A percentile compares a stretch with the other conserved stretches of the same genome.
Conservation (phyloP, 441 rosid genomes). For the Mallotus repandus region DNA sequence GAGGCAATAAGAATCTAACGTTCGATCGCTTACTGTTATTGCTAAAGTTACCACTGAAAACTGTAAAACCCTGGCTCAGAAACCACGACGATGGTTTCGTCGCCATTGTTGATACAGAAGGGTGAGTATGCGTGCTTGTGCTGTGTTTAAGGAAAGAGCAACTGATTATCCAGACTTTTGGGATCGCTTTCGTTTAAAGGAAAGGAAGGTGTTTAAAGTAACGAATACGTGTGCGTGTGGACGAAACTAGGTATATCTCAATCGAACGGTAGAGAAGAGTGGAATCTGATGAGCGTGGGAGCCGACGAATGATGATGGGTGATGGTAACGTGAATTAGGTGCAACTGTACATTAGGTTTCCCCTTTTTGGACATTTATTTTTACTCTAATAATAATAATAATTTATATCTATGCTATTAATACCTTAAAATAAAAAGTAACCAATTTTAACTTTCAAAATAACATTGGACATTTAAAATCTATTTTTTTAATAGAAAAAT, state of each 20-base stretch:
- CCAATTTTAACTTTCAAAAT: too few relatives aligned
- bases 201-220: not conserved
- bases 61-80: constrained; percentile 38
- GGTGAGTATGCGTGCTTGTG: not conserved
- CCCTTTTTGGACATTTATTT: not conserved
- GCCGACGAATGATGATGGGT: not conserved
- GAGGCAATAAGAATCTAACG: constrained; percentile 38
- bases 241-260: constrained; percentile 17
- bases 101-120: constrained; percentile 35
- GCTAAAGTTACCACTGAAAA: constrained; percentile 23
- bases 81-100: constrained; percentile 57
- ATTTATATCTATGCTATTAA: too few relatives aligned
- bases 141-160: not conserved
- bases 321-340: not conserved
- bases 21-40: not conserved
- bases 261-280: constrained; percentile 18
- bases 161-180: not conserved
- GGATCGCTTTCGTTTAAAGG: constrained; percentile 7
- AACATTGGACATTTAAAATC: too few relatives aligned
- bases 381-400: too few relatives aligned
- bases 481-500: too few relatives aligned
- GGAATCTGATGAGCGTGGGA: not conserved
- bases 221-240: not conserved
- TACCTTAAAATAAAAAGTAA: not conserved
- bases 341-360: not conserved